A percentile compares a stretch with the other conserved stretches of the same genome.
Conservation (phyloP, 2,329 filamentous ascomycete species). For the Aspergillus ustus region DNA sequence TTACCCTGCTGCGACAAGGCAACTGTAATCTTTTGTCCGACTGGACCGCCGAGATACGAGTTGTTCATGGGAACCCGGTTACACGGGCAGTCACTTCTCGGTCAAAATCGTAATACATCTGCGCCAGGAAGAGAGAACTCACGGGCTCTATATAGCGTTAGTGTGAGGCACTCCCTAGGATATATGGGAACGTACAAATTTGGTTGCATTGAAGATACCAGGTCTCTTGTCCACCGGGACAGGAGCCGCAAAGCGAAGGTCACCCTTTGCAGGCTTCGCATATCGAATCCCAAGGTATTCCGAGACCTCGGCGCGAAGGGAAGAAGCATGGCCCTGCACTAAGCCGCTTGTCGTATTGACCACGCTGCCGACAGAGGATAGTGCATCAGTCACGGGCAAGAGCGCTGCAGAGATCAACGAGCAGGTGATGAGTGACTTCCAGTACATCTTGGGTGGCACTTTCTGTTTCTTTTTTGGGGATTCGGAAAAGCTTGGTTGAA, state of each 20-base stretch:
- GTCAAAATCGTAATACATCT: not conserved
- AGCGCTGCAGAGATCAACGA: not conserved
- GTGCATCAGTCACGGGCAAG: not conserved
- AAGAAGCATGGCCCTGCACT: constrained; percentile 2
- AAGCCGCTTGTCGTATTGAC: constrained; percentile 5
- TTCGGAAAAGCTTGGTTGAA: not conserved
- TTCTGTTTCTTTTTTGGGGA: not conserved
- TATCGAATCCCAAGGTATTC: constrained; percentile 6
- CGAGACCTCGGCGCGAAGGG: not conserved
- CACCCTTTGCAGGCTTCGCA: not conserved
- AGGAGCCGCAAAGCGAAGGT: constrained; percentile 4
- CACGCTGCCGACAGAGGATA: not conserved
- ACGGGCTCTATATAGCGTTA: not conserved
- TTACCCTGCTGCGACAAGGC: constrained; percentile 1
- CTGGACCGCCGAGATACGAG: not conserved
- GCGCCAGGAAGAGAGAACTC: not conserved
- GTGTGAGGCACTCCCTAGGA: not conserved
- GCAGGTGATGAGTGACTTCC: not conserved
- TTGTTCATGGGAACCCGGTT: constrained; percentile 2
- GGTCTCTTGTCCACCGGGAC: constrained; percentile 1
- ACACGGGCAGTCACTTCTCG: not conserved
- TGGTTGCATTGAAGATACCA: not conserved
- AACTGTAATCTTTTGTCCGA: constrained; percentile 1
- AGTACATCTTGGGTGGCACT: not conserved
- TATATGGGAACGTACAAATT: not conserved